These are phyloP conservation scores for Pichia cephalocereana DNA, from an alignment of 805 yeast genomes.

Conservation along the genomic window DNA sequence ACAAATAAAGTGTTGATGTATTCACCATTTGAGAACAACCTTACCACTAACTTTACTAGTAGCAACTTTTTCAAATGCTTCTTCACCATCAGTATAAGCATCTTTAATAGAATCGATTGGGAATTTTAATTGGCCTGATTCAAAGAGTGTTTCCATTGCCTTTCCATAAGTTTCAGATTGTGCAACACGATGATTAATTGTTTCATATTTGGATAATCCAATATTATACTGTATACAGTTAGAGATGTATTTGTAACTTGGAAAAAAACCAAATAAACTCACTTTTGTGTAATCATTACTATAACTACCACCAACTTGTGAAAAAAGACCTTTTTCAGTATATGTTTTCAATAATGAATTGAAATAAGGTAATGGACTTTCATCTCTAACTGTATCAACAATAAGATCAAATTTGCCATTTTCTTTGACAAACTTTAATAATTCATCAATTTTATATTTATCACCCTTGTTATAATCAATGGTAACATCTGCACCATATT, in stretches of 20 bases:
- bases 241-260: slow-evolving; percentile 13
- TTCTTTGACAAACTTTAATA: slow-evolving; percentile 24
- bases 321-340: slow-evolving; percentile 38
- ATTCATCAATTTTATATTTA: slow-evolving; percentile 27
- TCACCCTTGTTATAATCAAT: slow-evolving; percentile 48
- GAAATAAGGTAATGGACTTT: slow-evolving; percentile 29
- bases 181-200: slow-evolving; percentile 1
- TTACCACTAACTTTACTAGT: no score
- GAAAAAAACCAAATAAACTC: slow-evolving; percentile 16
- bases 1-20: no score
- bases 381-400: slow-evolving; percentile 58
- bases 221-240: slow-evolving; percentile 2
- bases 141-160: slow-evolving; percentile 36
- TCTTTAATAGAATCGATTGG: slow-evolving; percentile 45
- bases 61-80: slow-evolving; percentile 41
- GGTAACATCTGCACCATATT: slow-evolving; percentile 44
- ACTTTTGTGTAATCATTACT: slow-evolving; percentile 28
- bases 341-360: slow-evolving; percentile 36
- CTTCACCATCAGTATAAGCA: slow-evolving; percentile 37
- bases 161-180: slow-evolving; percentile 8
- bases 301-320: slow-evolving; percentile 49
- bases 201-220: not conserved
- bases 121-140: slow-evolving; percentile 34
- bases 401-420: slow-evolving; percentile 50
- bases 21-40: not conserved